Percentiles rank a stretch among this genome's conserved stretches.
Conservation (phyloP, 371 early-diverging fungal species). For the Rhizopus arrhizus region DNA sequence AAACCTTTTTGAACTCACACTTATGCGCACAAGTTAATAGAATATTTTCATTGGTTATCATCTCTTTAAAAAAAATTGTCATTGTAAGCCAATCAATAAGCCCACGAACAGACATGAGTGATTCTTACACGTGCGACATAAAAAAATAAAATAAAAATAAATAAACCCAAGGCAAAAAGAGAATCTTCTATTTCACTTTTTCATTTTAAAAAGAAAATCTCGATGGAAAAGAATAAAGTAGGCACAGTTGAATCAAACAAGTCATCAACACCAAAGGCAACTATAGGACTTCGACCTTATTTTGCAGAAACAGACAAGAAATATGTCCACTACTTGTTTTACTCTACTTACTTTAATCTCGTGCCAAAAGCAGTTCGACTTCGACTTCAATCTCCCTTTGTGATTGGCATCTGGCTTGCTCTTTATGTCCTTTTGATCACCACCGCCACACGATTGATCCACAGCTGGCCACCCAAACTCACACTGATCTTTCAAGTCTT, state of each 20-base stretch:
- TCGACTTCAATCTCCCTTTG: constrained; percentile 33
- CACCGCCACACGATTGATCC: constrained; percentile 16
- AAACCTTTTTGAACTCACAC: not conserved
- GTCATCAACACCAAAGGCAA: constrained; percentile 21
- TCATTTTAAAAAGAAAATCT: not conserved
- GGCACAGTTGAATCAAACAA: constrained; percentile 11
- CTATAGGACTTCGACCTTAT: constrained; percentile 46
- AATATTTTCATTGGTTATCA: not conserved
- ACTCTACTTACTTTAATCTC: constrained; percentile 46
- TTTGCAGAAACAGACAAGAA: constrained; percentile 44
- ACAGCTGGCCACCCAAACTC: constrained; percentile 14
- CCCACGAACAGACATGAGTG: not conserved
- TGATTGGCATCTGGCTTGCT: constrained; percentile 27
- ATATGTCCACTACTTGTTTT: constrained; percentile 47
- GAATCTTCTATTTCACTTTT: not conserved
- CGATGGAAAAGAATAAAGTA: constrained; percentile 18
- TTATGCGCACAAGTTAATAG: not conserved
- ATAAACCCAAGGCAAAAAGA: too few species aligned
- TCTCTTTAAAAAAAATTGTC: not conserved
- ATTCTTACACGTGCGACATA: not conserved
- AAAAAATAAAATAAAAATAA: not conserved
- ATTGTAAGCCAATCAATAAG: constrained; percentile 3
- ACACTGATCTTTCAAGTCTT: constrained; percentile 19
- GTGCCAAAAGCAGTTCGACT: constrained; percentile 42
- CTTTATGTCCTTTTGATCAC: constrained; percentile 22